A percentile compares a stretch with the other conserved stretches of the same genome.
Evolutionary conservation across 441 rosid genomes (phyloP).

Genomic region (Euphorbia celastroides): DNA sequence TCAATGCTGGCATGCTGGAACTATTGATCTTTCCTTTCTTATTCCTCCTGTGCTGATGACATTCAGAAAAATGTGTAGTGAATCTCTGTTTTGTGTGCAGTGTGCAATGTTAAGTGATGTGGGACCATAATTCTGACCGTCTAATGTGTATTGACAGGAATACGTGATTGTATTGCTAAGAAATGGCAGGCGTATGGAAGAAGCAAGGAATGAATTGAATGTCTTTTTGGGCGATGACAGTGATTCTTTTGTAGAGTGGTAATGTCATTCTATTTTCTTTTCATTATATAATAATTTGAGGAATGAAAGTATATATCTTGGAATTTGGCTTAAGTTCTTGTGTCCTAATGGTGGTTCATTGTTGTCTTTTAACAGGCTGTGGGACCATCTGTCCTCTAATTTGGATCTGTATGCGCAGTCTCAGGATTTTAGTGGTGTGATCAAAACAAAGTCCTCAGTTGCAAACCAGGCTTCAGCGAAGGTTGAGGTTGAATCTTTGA

Average conservation of each 20-base stretch:
- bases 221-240: slow-evolving; percentile 95
- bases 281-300: slow-evolving; percentile 1
- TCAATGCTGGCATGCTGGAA: not conserved
- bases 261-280: slow-evolving; percentile 20
- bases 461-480: slow-evolving; percentile 30
- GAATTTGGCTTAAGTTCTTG: slow-evolving; percentile 12
- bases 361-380: slow-evolving; percentile 55
- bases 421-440: slow-evolving; percentile 30
- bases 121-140: not conserved
- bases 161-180: slow-evolving; percentile 87
- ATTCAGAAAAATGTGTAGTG: not conserved
- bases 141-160: slow-evolving; percentile 54
- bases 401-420: slow-evolving; percentile 49
- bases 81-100: slow-evolving; percentile 6
- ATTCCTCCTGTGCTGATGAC: not conserved
- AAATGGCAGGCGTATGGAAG: slow-evolving; percentile 85
- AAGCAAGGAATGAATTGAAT: slow-evolving; percentile 76
- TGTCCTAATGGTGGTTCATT: not conserved
- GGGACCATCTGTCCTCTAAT: slow-evolving; percentile 81
- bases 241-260: slow-evolving; percentile 84
- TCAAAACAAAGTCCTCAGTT: slow-evolving; percentile 21
- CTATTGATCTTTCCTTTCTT: not conserved
- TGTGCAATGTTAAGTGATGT: not conserved
- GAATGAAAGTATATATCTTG: not conserved
- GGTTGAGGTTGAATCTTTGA: slow-evolving; percentile 43